Base-by-base conservation (phyloP, 192 early-diverging fungal genomes). In the Entomortierella beljakovae region DNA sequence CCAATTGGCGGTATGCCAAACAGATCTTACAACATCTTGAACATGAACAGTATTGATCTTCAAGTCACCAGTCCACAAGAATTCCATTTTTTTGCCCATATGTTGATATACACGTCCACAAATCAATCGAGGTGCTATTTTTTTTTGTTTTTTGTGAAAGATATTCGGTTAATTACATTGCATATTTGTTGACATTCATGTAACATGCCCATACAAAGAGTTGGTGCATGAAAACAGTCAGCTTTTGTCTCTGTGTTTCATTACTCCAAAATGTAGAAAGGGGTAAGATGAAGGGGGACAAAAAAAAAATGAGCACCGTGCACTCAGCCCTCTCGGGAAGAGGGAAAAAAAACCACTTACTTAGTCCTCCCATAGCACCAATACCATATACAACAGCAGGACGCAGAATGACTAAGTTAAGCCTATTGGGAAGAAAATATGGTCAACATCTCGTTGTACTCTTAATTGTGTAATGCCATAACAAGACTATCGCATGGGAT, bases 21-120 rank as follows among this genome's bases (percentile, higher is more conserved):
- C 84, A 2, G 92, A 91, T 0, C 84, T 66, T 0, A 84, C 82
- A 8, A 97, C 96, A 75, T 99, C 97, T 8, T 70, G 29, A 0
- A 99, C 96, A 82, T 99, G 97, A 8, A 99, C 96, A 0, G 97
- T 99, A 81, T 94, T 97, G 71, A 98, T 87, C 63, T 92, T 93
- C 38, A 97, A 73, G 52, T 93, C 94, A 59, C 93, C 92, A 29
- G 91, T 93, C 97, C 97, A 99, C 46, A 99, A 83, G 32, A 97
- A 88, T 20, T 94, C 94, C 97, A 99, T 98, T 67, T 92, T 90
- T 73, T 94, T 92, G 29, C 89, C 85, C 22, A 90, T 63, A 20
- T 89, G 87, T 48, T 92, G 81, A 80, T 97, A 97, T 18, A 99
- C 91, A 33, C 94, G 91, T 40, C 95, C 97, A 54, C 94, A 92